Evolutionary conservation across 164 flowering plant species (phyloP), one percentile per base, ranked within the genome.

Genomic region (Pachysandra terminalis): DNA sequence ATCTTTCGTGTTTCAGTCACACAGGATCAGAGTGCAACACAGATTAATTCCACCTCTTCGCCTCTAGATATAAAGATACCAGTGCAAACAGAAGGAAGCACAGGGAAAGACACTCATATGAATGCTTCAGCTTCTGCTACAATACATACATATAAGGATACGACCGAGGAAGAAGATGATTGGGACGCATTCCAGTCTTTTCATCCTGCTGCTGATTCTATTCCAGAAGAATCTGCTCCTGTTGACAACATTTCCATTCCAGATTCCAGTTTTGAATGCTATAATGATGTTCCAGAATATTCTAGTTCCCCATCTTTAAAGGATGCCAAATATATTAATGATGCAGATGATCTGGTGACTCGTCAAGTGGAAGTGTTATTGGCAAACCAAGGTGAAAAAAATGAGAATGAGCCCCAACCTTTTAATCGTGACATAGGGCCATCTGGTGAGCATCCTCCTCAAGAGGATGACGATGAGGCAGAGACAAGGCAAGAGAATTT

Each of bases 101-200:
- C 16, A 55, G 77, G 54, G 53, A 69, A 70, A 57, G 61, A 63
- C 58, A 19, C 79, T 19, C 66, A 73, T 56, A 60, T 24, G n/a
- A 13, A 32, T 56, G 26, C 69, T 27, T 24, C 69, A 15, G 52
- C 68, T n/a, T 67, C 78, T 57, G 41, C 68, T 16, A 26, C 77
- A 48, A 35, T 35, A 21, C 68, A 48, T 17, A 41, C 76, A 56
- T 71, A 67, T 63, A 48, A 68, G 14, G 75, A 71, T 23, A 25
- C 32, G 21, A 55, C 25, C 26, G 79, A 76, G 37, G 85, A 79
- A 37, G 82, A 93, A 2, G 98, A 93, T 77, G 98, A 95, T 72
- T 95, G 98, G 98, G 97, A 95, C 73, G 72, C 93, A 53, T 95
- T 95, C 74, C 98, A 95, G 79, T 95, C 98, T 65, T 90, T 92